Percentiles rank a stretch among this genome's conserved stretches.
These are phyloP conservation scores for Hibiscus syriacus DNA, from an alignment of 345 rosid genomes.

Conservation along the genomic window DNA sequence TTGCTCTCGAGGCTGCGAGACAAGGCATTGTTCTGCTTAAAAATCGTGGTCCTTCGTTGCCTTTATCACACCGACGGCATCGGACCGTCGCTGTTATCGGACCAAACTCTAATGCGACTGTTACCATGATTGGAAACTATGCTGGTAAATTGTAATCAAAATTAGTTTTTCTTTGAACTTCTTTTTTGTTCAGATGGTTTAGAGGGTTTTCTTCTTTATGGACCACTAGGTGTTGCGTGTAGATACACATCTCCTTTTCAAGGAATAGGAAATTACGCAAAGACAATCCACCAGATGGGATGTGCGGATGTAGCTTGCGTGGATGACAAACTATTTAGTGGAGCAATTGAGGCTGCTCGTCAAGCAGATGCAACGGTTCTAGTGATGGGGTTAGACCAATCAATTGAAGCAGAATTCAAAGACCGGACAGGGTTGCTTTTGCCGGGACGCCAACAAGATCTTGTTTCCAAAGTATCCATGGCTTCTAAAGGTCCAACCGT, in stretches of 20 bases:
- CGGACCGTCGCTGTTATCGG: constrained; percentile 69
- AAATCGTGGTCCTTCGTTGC: constrained; percentile 50
- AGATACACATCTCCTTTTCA: constrained; percentile 61
- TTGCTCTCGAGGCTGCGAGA: constrained; percentile 84
- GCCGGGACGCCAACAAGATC: constrained; percentile 74
- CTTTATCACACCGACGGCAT: constrained; percentile 44
- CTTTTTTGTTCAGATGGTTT: too few relatives aligned
- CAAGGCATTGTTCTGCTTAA: constrained; percentile 87
- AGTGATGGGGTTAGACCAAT: constrained; percentile 86
- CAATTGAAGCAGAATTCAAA: constrained; percentile 68
- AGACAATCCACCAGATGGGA: constrained; percentile 44
- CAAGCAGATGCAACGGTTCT: constrained; percentile 62
- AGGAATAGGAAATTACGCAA: constrained; percentile 51
- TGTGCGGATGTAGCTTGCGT: constrained; percentile 57
- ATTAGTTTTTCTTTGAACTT: background rate
- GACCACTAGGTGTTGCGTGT: constrained; percentile 53
- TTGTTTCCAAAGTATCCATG: constrained; percentile 42
- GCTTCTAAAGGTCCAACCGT: constrained; percentile 61
- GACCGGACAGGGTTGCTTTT: constrained; percentile 63
- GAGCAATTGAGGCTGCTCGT: constrained; percentile 44
- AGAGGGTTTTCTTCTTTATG: background rate
- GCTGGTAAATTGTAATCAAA: constrained; percentile 41
- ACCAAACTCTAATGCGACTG: constrained; percentile 66
- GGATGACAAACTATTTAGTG: constrained; percentile 36
- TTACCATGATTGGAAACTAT: constrained; percentile 83